phyloP scores from a whole-genome alignment of 208 protist species.

The Trypanosoma grayi region DNA sequence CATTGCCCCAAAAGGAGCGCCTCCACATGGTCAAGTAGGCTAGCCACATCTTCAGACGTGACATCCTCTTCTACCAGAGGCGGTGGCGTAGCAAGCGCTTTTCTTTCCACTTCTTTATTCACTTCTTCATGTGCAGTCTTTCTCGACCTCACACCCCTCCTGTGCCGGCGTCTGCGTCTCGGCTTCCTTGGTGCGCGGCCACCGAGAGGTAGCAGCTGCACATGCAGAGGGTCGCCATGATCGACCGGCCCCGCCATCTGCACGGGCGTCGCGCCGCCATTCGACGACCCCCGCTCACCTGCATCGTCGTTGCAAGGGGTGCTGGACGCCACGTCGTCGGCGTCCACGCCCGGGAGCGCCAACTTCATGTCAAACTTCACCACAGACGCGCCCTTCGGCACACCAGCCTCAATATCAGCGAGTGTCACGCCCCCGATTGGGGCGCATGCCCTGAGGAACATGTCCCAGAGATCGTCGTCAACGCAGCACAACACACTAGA shows the following conservation, averaged over 20 bases:
- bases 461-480: constrained; percentile 41
- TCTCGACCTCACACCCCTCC: too few relatives aligned
- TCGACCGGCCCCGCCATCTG: neutral
- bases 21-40: constrained; percentile 15
- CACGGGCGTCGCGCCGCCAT: neutral
- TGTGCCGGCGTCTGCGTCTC: neutral
- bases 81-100: too few relatives aligned
- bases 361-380: constrained; percentile 54
- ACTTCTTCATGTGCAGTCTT: too few relatives aligned
- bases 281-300: too few relatives aligned
- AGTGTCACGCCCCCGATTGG: constrained; percentile 52
- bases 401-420: constrained; percentile 38
- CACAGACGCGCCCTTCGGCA: constrained; percentile 28
- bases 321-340: neutral
- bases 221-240: neutral
- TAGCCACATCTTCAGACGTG: too few relatives aligned
- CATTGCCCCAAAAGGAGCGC: constrained; percentile 2
- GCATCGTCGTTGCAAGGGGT: neutral
- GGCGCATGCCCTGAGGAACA: constrained; percentile 39
- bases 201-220: neutral
- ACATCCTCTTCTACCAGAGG: too few relatives aligned
- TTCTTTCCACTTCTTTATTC: too few relatives aligned
- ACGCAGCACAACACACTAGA: constrained; percentile 20
- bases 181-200: neutral
- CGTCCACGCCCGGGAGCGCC: constrained; percentile 36